phyloP scores from a whole-genome alignment of 2,329 filamentous ascomycete species.

The Aureobasidium sp. region DNA sequence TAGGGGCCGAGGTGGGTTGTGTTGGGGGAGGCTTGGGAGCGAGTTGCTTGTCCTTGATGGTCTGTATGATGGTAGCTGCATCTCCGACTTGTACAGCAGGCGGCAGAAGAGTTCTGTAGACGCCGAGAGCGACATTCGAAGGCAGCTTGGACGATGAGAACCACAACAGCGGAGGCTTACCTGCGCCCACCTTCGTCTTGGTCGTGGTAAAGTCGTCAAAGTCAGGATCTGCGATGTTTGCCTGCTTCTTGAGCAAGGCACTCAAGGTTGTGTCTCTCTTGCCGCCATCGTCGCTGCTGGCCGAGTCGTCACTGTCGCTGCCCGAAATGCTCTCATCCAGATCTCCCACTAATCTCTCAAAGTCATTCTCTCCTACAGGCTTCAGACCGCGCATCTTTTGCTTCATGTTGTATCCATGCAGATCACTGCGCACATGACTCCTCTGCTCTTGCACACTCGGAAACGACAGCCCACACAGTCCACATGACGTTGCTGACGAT shows the following conservation, averaged over 20 bases:
- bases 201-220: conserved; percentile 35
- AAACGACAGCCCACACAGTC: conserved; percentile 69
- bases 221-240: conserved; percentile 56
- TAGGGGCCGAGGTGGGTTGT: conserved; percentile 34
- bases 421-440: conserved; percentile 78
- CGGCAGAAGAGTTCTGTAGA: conserved; percentile 79
- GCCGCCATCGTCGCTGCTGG: conserved; percentile 55
- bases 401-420: conserved; percentile 92
- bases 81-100: conserved; percentile 60
- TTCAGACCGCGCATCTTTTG: conserved; percentile 71
- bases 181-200: conserved; percentile 48
- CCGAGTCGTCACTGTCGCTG: conserved; percentile 61
- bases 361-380: conserved; percentile 71
- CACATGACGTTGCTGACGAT: conserved; percentile 64
- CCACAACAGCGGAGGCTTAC: conserved; percentile 76
- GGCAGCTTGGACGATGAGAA: conserved; percentile 71
- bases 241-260: conserved; percentile 74
- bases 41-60: conserved; percentile 70
- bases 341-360: conserved; percentile 76
- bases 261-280: conserved; percentile 65
- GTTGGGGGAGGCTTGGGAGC: conserved; percentile 48
- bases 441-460: conserved; percentile 70
- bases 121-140: conserved; percentile 69
- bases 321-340: conserved; percentile 90
- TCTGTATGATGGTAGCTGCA: conserved; percentile 52